Percentiles rank a stretch among this genome's conserved stretches.
phyloP scores from a whole-genome alignment of 2,329 filamentous ascomycete species.

The Aureobasidium sp. region DNA sequence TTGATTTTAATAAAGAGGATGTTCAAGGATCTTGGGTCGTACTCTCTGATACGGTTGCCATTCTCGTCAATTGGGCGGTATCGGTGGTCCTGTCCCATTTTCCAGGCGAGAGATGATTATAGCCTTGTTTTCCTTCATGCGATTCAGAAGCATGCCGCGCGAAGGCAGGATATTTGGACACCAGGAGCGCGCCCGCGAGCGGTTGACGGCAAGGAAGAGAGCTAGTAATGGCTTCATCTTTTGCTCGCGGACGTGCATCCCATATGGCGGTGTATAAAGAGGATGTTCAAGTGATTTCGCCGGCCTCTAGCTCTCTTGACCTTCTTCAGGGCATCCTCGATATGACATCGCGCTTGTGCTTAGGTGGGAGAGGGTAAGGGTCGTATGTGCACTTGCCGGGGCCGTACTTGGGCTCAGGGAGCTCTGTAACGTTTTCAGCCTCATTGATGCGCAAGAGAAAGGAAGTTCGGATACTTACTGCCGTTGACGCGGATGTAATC shows the following conservation, averaged over 20 bases:
- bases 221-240: not conserved
- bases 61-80: not conserved
- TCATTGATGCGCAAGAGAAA: not conserved
- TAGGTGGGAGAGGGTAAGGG: not conserved
- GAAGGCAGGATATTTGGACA: not conserved
- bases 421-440: not conserved
- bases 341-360: not conserved
- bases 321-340: not conserved
- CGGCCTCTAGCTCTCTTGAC: not conserved
- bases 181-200: not conserved
- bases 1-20: not conserved
- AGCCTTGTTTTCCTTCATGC: not conserved
- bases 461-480: not conserved
- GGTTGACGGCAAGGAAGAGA: not conserved
- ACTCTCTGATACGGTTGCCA: not conserved
- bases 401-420: not conserved
- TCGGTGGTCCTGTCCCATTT: constrained; percentile 20
- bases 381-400: not conserved
- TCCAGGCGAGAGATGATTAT: constrained; percentile 12
- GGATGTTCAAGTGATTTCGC: not conserved
- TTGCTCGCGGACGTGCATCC: not conserved
- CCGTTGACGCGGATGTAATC: not conserved
- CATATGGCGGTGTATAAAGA: not conserved
- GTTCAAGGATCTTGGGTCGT: not conserved
- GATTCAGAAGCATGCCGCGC: not conserved